Percentiles rank a stretch among this genome's conserved stretches.
These are phyloP conservation scores for Syncephalastrum racemosum DNA, from an alignment of 371 early-diverging fungal species.

Conservation along the genomic window DNA sequence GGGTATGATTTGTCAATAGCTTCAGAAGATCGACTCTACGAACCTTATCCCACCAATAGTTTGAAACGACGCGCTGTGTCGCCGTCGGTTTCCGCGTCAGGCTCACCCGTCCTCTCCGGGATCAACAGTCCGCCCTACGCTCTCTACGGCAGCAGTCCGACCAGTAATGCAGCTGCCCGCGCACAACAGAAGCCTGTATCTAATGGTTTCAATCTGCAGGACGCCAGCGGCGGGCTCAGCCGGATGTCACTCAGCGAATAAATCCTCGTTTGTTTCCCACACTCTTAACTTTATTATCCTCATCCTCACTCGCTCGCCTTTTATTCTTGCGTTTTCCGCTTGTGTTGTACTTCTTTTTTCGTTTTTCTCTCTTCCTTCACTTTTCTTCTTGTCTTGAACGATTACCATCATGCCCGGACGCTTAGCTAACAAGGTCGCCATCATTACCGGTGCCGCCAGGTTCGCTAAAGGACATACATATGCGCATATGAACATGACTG, in stretches of 20 bases:
- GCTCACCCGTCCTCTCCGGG: slow-evolving; percentile 40
- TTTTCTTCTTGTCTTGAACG: slow-evolving; percentile 9
- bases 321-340: background rate
- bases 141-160: slow-evolving; percentile 21
- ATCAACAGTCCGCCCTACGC: slow-evolving; percentile 38
- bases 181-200: slow-evolving; percentile 29
- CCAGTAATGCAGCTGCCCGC: slow-evolving; percentile 35
- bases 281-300: slow-evolving; percentile 1
- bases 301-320: background rate
- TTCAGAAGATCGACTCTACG: slow-evolving; percentile 39
- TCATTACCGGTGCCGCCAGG: slow-evolving; percentile 87
- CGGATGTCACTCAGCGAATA: slow-evolving; percentile 45
- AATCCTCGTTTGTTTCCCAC: slow-evolving; percentile 7
- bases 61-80: slow-evolving; percentile 47
- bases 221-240: slow-evolving; percentile 46
- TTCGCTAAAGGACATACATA: slow-evolving; percentile 19
- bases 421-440: slow-evolving; percentile 73
- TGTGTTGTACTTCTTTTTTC: slow-evolving; percentile 1
- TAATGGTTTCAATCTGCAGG: slow-evolving; percentile 35
- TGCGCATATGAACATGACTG: background rate
- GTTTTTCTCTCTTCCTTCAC: slow-evolving; percentile 2
- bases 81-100: slow-evolving; percentile 41
- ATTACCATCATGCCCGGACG: slow-evolving; percentile 14
- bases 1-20: slow-evolving; percentile 16
- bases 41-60: slow-evolving; percentile 30